Conservation (phyloP, 1,284 basidiomycete species). For the Sporisorium reilianum region DNA sequence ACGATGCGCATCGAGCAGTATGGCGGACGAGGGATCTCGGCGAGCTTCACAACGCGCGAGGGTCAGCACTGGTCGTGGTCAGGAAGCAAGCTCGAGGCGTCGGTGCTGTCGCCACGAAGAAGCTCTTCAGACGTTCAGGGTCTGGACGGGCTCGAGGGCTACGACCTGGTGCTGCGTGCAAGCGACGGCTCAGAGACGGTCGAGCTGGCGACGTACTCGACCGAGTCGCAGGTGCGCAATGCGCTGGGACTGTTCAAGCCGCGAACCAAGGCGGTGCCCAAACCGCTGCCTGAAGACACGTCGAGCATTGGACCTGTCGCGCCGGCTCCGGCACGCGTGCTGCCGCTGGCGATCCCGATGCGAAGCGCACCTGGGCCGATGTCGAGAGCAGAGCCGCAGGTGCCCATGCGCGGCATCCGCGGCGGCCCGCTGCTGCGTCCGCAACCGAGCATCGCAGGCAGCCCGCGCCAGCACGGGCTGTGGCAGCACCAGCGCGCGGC, state of each 20-base stretch:
- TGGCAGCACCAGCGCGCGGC: constrained; percentile 47
- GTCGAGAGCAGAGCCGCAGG: constrained; percentile 12
- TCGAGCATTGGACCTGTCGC: constrained; percentile 7
- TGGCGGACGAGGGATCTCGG: constrained; percentile 22
- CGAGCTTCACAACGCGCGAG: constrained; percentile 21
- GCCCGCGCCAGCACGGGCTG: constrained; percentile 24
- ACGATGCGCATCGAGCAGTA: constrained; percentile 28
- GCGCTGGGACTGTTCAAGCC: constrained; percentile 41
- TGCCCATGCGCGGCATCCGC: constrained; percentile 40
- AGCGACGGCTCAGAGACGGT: constrained; percentile 9
- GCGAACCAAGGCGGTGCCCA: constrained; percentile 19
- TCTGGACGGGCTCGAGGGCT: constrained; percentile 15
- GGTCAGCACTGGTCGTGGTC: constrained; percentile 37
- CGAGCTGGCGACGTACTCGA: constrained; percentile 41
- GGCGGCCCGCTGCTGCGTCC: constrained; percentile 40
- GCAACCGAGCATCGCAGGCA: constrained; percentile 9
- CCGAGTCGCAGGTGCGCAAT: constrained; percentile 45
- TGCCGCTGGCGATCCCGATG: constrained; percentile 31
- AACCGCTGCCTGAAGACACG: constrained; percentile 28
- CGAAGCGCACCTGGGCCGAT: constrained; percentile 6
- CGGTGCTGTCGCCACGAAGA: constrained; percentile 18
- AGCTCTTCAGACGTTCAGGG: not conserved
- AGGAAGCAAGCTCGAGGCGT: constrained; percentile 34
- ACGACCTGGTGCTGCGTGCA: constrained; percentile 26
- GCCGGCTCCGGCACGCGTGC: constrained; percentile 26